Evolutionary conservation across 2,329 filamentous ascomycete species (phyloP), one percentile per base, ranked within the genome.

Genomic region (Sclerotinia minor): DNA sequence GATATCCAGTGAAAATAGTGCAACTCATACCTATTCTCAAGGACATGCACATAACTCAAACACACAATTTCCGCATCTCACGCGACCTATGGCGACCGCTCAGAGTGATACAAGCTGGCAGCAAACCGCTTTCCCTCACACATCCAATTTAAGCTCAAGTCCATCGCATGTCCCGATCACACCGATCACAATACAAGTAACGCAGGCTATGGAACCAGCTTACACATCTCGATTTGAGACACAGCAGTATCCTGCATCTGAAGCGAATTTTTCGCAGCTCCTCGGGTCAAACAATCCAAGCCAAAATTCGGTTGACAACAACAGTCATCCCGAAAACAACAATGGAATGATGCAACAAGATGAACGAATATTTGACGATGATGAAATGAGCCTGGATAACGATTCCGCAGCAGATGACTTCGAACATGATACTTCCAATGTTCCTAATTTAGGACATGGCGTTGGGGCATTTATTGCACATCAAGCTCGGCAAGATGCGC

Each of bases 351-450:
- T n/a, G n/a, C n/a, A 21, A 15, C 21, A 7, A 50, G 24, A 61
- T 61, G 59, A 50, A n/a, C 44, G 44, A 38, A 8, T 84, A 61
- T 81, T 86, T 50, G 67, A 71, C 50, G 69, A 67, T 52, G 69
- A 67, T 41, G 65, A 68, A 53, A 57, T 64, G 29, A 68, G 55
- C 52, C 61, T 70, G 55, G 61, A 49, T 50, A 55, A 55, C 21
- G 64, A 60, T 41, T 49, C 55, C 45, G 44, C 45, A 86, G 88
- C 44, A 60, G 76, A 76, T 45, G 78, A 79, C 67, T 72, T 78
- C 32, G 71, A 78, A 59, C 76, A 81, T 32, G 78, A 80, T 55
- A 78, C 81, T 32, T 65, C 73, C 11, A 71, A 64, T 32, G 71
- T 68, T 38, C 74, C 32, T n/a, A 41, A 66, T 24, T 41, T 60